Evolutionary conservation across 2,329 filamentous ascomycete genomes (phyloP).

Genomic region (Lasiodiplodia gonubiensis): DNA sequence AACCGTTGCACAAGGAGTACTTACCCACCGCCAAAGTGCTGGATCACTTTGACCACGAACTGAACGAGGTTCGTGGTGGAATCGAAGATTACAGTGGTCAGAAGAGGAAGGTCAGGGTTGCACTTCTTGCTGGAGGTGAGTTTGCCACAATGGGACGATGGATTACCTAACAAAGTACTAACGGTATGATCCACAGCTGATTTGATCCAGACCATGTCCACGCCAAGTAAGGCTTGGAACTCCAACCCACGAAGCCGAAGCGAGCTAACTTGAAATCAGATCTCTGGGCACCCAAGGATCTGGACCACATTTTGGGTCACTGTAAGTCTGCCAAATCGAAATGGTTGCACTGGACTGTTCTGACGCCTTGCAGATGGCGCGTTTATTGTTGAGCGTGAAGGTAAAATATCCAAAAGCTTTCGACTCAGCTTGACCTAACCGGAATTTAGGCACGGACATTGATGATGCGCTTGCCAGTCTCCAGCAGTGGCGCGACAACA

Average conservation of each 20-base stretch:
- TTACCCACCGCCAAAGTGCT: constrained; percentile 87
- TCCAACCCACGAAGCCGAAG: constrained; percentile 36
- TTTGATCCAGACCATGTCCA: constrained; percentile 59
- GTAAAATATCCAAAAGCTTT: constrained; percentile 51
- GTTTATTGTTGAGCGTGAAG: constrained; percentile 85
- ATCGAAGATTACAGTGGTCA: constrained; percentile 71
- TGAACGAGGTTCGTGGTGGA: constrained; percentile 79
- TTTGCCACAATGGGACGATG: neutral
- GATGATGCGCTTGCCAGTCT: constrained; percentile 84
- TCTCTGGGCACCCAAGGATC: constrained; percentile 83
- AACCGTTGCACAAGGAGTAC: constrained; percentile 83
- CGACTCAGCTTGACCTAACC: constrained; percentile 65
- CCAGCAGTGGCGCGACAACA: constrained; percentile 82
- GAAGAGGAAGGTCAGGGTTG: constrained; percentile 73
- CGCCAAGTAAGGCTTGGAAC: constrained; percentile 42
- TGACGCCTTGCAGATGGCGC: constrained; percentile 60
- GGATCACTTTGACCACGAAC: constrained; percentile 89
- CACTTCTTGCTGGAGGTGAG: constrained; percentile 72
- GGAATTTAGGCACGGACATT: constrained; percentile 30
- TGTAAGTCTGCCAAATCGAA: constrained; percentile 67
- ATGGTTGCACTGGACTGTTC: neutral
- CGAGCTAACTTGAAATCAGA: constrained; percentile 29
- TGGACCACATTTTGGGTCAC: constrained; percentile 84
- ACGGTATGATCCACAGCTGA: constrained; percentile 43
- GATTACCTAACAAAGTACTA: neutral